phyloP scores from a whole-genome alignment of 1,139 yeast genomes.

The Arxiozyma slooffiae region DNA sequence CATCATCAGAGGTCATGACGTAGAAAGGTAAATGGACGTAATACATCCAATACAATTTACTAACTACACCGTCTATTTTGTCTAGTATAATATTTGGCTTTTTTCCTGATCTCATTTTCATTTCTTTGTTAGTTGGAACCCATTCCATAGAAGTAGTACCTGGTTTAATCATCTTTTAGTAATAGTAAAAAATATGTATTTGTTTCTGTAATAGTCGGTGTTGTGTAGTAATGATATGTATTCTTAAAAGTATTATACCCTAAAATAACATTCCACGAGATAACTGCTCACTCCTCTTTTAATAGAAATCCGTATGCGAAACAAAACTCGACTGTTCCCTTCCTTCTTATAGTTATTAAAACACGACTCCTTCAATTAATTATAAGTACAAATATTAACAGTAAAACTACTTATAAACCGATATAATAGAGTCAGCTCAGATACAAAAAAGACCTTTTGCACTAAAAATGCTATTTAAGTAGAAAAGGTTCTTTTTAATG shows the following conservation, averaged over 20 bases:
- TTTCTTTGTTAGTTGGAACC: conserved; percentile 13
- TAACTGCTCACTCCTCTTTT: too few species aligned
- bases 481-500: too few species aligned
- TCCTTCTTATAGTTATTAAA: too few species aligned
- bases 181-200: too few species aligned
- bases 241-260: too few species aligned
- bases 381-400: too few species aligned
- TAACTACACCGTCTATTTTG: conserved; percentile 15
- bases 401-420: too few species aligned
- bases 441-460: too few species aligned
- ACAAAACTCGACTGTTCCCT: neutral
- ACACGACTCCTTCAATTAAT: too few species aligned
- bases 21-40: conserved; percentile 36
- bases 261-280: neutral
- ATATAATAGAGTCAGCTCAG: too few species aligned
- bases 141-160: conserved; percentile 7
- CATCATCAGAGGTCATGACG: conserved; percentile 34
- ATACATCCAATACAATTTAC: conserved; percentile 34
- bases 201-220: neutral
- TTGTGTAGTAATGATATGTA: neutral
- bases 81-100: conserved; percentile 9
- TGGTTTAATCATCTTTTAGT: neutral
- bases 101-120: conserved; percentile 6
- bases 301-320: neutral
- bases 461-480: too few species aligned